phyloP scores from a whole-genome alignment of 768 basidiomycete genomes.

The Leccinum subtestaceum region DNA sequence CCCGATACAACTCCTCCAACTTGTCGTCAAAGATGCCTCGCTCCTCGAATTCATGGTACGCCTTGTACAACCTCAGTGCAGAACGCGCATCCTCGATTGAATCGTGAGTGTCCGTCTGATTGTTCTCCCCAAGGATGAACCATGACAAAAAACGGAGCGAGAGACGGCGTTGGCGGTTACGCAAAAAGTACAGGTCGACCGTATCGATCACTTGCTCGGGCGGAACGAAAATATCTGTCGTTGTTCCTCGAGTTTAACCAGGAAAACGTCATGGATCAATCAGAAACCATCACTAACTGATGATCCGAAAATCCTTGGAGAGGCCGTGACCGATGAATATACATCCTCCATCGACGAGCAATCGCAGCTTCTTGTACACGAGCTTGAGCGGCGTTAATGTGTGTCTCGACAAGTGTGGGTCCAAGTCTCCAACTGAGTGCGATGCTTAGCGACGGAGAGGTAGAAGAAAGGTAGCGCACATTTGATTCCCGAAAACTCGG shows the following conservation, averaged over 20 bases:
- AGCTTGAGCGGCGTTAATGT: slow-evolving; percentile 94
- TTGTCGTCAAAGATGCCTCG: slow-evolving; percentile 80
- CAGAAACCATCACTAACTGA: slow-evolving; percentile 60
- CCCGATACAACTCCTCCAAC: slow-evolving; percentile 79
- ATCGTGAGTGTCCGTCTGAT: slow-evolving; percentile 93
- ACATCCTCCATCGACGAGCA: slow-evolving; percentile 91
- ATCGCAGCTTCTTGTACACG: slow-evolving; percentile 96
- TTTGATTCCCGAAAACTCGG: slow-evolving; percentile 94
- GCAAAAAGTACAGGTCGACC: slow-evolving; percentile 89
- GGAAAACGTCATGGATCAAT: neutral
- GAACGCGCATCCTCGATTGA: slow-evolving; percentile 95
- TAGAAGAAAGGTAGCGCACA: slow-evolving; percentile 48
- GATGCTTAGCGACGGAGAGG: neutral
- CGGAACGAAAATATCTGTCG: slow-evolving; percentile 91
- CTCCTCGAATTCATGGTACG: slow-evolving; percentile 73
- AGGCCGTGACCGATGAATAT: slow-evolving; percentile 97
- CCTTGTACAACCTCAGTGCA: slow-evolving; percentile 81
- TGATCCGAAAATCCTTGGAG: slow-evolving; percentile 96
- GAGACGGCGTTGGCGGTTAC: slow-evolving; percentile 77
- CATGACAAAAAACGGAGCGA: slow-evolving; percentile 92
- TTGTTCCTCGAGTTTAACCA: neutral
- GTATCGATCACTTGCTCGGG: slow-evolving; percentile 96
- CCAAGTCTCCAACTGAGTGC: slow-evolving; percentile 81
- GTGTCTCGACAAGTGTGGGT: slow-evolving; percentile 76
- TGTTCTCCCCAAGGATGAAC: slow-evolving; percentile 88